Base-by-base conservation (phyloP, 352 stramenopile species). In the Phytopythium mirpurense region DNA sequence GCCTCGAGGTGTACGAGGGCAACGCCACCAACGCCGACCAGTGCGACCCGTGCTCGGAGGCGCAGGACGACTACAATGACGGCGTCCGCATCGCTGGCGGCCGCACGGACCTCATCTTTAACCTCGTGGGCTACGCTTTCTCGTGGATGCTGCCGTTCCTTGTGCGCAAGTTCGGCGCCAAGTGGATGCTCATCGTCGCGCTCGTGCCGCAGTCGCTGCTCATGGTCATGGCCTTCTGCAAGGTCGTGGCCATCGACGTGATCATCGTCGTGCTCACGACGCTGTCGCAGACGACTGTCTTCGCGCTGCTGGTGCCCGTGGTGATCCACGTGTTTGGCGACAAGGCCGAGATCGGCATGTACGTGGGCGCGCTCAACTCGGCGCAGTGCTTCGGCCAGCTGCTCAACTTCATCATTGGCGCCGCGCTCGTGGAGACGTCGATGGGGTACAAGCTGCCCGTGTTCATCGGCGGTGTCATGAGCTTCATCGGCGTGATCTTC, bases 321-420 rank as follows among this genome's bases (percentile, higher is more conserved):
- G 80, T 86, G 14, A 62, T 89, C 26, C 74, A 87, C 55, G 63
- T 85, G 2, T 73, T 82, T 21, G 78, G 78, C 11, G 49, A 67
- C 3, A 62, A 65, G 0, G 58, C 59, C 9, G 62, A 79, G 16
- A 72, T 87, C 23, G 78, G 78, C 4, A 71, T 89, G 43, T 87
- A 80, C 55, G 72, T 85, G 8, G 78, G 78, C 2, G 75, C 75
- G 8, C 58, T 90, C 51, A 90, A 88, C 62, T 87, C 75, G n/a
- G 73, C 78, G 9, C 81, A 81, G 40, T 86, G 73, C 60, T 65
- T 83, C 7, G 79, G 79, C 6, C 76, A 88, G 31, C 26, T 90
- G 15, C 58, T 88, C 48, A 83, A 83, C 56, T 83, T 75, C 43
- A 47, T 65, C n/a, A 42, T 71, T 11, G 67, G 63, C 5, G 57